phyloP scores from a whole-genome alignment of 1,139 yeast genomes.

The Candida sanyaensis region DNA sequence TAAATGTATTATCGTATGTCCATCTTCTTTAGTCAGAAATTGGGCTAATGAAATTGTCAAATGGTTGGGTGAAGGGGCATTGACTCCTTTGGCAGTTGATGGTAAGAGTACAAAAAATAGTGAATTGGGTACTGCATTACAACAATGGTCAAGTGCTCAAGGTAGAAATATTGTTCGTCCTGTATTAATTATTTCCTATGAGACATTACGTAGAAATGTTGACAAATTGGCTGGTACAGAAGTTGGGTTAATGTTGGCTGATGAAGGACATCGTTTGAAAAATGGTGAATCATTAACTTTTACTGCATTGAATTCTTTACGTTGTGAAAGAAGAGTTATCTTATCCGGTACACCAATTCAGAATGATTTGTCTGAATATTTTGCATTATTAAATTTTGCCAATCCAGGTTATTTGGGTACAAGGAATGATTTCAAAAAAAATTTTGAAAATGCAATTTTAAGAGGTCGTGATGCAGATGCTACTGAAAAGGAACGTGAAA shows the following conservation, averaged over 20 bases:
- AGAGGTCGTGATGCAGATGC: constrained; percentile 92
- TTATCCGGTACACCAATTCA: constrained; percentile 98
- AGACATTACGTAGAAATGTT: constrained; percentile 85
- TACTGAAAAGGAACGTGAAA: constrained; percentile 70
- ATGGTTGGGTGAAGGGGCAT: constrained; percentile 92
- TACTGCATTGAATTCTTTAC: constrained; percentile 78
- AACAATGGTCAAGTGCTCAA: constrained; percentile 84
- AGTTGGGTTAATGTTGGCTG: constrained; percentile 88
- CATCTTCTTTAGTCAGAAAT: constrained; percentile 88
- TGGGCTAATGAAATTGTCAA: constrained; percentile 98
- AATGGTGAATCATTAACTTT: constrained; percentile 95
- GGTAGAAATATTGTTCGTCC: constrained; percentile 94
- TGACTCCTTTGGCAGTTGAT: constrained; percentile 89
- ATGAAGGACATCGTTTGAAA: constrained; percentile 94
- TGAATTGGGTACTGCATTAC: constrained; percentile 69
- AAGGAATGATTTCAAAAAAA: constrained; percentile 78
- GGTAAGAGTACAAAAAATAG: constrained; percentile 75
- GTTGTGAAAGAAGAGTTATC: constrained; percentile 87
- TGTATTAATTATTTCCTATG: constrained; percentile 92
- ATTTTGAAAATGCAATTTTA: constrained; percentile 78
- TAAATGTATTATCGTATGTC: constrained; percentile 93
- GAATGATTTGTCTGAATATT: constrained; percentile 93
- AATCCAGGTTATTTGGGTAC: constrained; percentile 94
- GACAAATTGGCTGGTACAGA: constrained; percentile 75
- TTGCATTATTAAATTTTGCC: constrained; percentile 86